phyloP scores from a whole-genome alignment of 2,329 filamentous ascomycete species.

The Neonectria magnoliae region DNA sequence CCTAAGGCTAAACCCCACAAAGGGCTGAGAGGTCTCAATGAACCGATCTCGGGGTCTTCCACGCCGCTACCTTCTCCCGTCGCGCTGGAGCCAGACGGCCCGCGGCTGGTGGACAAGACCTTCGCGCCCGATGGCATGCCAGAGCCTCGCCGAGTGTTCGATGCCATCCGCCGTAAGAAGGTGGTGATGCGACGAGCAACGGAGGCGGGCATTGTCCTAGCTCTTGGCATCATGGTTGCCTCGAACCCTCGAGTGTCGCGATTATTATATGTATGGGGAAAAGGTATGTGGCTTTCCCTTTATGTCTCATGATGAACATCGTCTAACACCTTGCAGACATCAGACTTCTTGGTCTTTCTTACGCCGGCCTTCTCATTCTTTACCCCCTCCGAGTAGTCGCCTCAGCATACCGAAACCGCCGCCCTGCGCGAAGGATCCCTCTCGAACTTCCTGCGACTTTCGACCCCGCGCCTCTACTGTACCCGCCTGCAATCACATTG shows the following conservation, averaged over 20 bases:
- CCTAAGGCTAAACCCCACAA: conserved; percentile 79
- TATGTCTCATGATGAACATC: not conserved
- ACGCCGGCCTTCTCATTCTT: conserved; percentile 54
- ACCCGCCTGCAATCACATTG: conserved; percentile 80
- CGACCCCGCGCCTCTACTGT: conserved; percentile 90
- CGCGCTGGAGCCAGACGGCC: conserved; percentile 54
- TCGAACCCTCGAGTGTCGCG: conserved; percentile 58
- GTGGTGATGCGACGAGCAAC: conserved; percentile 62
- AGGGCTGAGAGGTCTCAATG: conserved; percentile 74
- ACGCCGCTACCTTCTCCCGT: conserved; percentile 65
- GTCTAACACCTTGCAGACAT: conserved; percentile 52
- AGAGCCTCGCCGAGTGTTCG: conserved; percentile 36
- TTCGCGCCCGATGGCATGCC: conserved; percentile 23
- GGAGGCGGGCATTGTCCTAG: conserved; percentile 62
- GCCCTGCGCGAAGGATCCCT: conserved; percentile 51
- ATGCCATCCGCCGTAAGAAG: conserved; percentile 55
- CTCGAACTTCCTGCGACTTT: conserved; percentile 77
- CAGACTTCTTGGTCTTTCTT: conserved; percentile 49
- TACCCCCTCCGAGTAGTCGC: conserved; percentile 70
- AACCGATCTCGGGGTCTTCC: conserved; percentile 62
- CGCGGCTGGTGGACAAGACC: conserved; percentile 35
- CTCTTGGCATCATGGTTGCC: conserved; percentile 60
- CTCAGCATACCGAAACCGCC: conserved; percentile 57
- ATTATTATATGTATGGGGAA: conserved; percentile 57
- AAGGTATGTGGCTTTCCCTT: conserved; percentile 52